phyloP scores from a whole-genome alignment of 2,329 filamentous ascomycete species.

The Drechmeria coniospora region DNA sequence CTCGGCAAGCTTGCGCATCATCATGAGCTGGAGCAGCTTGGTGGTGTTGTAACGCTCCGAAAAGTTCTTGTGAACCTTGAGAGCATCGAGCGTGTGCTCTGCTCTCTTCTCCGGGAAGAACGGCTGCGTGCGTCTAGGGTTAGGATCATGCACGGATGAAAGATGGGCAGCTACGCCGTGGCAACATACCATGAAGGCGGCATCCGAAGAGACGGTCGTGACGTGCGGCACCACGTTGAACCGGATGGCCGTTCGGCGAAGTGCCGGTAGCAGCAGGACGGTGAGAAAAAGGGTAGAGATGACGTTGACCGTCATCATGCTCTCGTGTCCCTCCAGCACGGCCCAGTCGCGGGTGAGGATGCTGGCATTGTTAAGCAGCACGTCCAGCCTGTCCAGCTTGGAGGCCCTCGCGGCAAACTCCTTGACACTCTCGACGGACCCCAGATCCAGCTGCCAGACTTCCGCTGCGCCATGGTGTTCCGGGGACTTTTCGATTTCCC shows the following conservation, averaged over 20 bases:
- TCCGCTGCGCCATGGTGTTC: constrained; percentile 14
- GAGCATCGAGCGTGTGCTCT: constrained; percentile 16
- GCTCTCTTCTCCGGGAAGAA: constrained; percentile 17
- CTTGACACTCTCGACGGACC: constrained; percentile 18
- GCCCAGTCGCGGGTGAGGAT: constrained; percentile 6
- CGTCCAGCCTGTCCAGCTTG: constrained; percentile 23
- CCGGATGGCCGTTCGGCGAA: constrained; percentile 19
- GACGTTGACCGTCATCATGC: constrained; percentile 29
- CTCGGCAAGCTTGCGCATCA: constrained; percentile 17
- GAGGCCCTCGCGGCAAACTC: constrained; percentile 18
- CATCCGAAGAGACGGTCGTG: constrained; percentile 23
- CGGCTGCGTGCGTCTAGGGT: constrained; percentile 8
- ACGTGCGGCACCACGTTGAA: constrained; percentile 20
- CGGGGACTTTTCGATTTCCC: constrained; percentile 17
- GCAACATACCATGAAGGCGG: constrained; percentile 7
- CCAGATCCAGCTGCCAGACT: constrained; percentile 29
- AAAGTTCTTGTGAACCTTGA: constrained; percentile 11
- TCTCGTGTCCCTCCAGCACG: constrained; percentile 24
- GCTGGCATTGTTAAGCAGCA: constrained; percentile 25
- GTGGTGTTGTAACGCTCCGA: constrained; percentile 13
- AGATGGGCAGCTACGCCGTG: too few relatives aligned
- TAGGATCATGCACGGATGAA: too few relatives aligned
- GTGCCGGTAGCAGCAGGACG: constrained; percentile 24
- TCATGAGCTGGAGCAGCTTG: constrained; percentile 17
- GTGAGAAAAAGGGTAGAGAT: constrained; percentile 29